These are phyloP conservation scores for Heritiera fomes DNA, from an alignment of 345 rosid species.

Conservation along the genomic window DNA sequence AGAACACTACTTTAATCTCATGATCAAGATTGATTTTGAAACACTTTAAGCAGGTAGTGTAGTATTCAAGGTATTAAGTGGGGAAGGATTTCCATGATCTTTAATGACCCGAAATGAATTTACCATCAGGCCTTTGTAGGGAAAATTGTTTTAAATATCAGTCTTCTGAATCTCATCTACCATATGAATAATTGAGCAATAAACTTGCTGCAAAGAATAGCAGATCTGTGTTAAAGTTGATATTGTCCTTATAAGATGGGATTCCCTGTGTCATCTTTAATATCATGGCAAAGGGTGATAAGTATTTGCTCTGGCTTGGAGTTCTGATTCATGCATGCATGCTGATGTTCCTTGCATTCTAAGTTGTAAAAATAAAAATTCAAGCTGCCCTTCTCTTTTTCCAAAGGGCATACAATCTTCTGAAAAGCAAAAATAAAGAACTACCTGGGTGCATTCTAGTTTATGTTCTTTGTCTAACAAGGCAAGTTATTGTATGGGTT, in stretches of 20 bases:
- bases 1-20: neutral
- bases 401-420: neutral
- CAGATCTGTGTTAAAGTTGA: neutral
- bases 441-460: neutral
- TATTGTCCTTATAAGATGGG: neutral
- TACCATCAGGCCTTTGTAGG: neutral
- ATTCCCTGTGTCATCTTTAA: neutral
- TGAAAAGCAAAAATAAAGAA: neutral
- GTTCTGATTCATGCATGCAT: neutral
- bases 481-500: neutral
- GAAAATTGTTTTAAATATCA: neutral
- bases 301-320: neutral
- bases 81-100: slow-evolving; percentile 2
- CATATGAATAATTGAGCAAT: neutral
- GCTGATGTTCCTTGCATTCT: neutral
- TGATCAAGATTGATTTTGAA: neutral
- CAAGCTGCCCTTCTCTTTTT: neutral
- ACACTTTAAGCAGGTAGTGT: neutral
- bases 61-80: neutral
- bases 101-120: neutral
- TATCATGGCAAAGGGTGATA: slow-evolving; percentile 1
- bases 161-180: neutral
- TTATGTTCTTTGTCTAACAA: neutral
- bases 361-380: neutral
- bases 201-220: slow-evolving; percentile 10